Evolutionary conservation across 1,284 basidiomycete genomes (phyloP), one percentile per base, ranked within the genome.

Genomic region (Quambalaria eucalypti): DNA sequence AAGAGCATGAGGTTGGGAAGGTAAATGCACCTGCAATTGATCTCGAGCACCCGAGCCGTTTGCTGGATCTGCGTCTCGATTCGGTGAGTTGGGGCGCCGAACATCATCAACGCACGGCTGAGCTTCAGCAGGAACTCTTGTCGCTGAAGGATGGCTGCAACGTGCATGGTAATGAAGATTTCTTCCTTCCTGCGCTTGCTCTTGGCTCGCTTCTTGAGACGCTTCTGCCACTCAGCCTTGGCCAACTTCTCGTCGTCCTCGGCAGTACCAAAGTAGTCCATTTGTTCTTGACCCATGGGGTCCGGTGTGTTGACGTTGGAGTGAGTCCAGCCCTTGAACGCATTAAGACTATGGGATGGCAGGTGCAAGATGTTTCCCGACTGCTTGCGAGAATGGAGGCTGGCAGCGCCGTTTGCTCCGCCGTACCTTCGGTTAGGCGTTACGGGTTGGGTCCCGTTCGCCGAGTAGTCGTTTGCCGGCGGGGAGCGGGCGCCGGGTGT

Each of bases 41-140:
- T 81, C 67, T 92, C 89, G 44, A 95, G 82, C 19, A 92, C 88
- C 4, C 82, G 82, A 12, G 86, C 89, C 2, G 90, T 90, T 26
- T 86, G 84, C 75, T 87, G 85, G 64, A 93, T 86, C 76, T 92
- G 90, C 5, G 87, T 83, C 71, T 87, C 87, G 46, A 93, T 81
- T 47, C 90, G 84, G 76, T 93, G 89, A 1, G 85, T 84, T n/a
- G 90, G 90, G 2, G 85, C 87, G 38, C 89, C 89, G 65, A 91
- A 93, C 88, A 91, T 91, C 88, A 93, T 92, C 80, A 95, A 83
- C 7, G 88, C 85, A 46, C 90, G 82, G 16, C 87, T 83, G 38
- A 93, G 82, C 79, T 93, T 93, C 74, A 92, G 79, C 57, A 95
- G 81, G 78, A 93, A 93, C 63, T 91, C 87, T 74, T 93, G 89